Evolutionary conservation across 352 stramenopile genomes (phyloP).

Genomic region (Phytophthora megakarya): DNA sequence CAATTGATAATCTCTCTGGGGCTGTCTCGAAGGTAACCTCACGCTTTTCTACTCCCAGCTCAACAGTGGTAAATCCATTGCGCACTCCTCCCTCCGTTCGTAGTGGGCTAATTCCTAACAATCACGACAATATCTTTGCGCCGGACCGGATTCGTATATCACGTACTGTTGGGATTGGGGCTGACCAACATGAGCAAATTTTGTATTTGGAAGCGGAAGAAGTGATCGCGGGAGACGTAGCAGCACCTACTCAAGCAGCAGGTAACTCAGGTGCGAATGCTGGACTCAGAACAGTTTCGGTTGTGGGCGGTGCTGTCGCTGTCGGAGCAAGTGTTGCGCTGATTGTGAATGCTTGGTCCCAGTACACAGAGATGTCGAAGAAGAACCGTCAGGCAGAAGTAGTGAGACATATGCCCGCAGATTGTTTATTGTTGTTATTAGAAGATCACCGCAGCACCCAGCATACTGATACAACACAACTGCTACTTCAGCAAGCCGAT

Average conservation of each 20-base stretch:
- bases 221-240: constrained; percentile 58
- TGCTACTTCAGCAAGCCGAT: constrained; percentile 37
- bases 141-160: constrained; percentile 72
- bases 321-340: constrained; percentile 79
- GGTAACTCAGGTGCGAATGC: constrained; percentile 23
- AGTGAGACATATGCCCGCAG: constrained; percentile 73
- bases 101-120: constrained; percentile 64
- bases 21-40: constrained; percentile 64
- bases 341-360: constrained; percentile 80
- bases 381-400: constrained; percentile 69
- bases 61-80: constrained; percentile 65
- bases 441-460: constrained; percentile 58
- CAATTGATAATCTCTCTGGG: constrained; percentile 66
- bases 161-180: constrained; percentile 60
- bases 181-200: constrained; percentile 67
- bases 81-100: constrained; percentile 37
- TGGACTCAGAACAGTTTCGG: constrained; percentile 59
- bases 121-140: constrained; percentile 86
- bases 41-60: constrained; percentile 71
- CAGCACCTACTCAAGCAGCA: constrained; percentile 38
- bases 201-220: constrained; percentile 85
- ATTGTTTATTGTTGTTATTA: constrained; percentile 73
- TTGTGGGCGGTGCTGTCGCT: constrained; percentile 78
- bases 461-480: constrained; percentile 34
- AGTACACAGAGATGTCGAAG: constrained; percentile 75